Percentiles rank a stretch among this genome's conserved stretches.
phyloP scores from a whole-genome alignment of 2,329 filamentous ascomycete species.

The Pseudophaeomoniella oleicola region DNA sequence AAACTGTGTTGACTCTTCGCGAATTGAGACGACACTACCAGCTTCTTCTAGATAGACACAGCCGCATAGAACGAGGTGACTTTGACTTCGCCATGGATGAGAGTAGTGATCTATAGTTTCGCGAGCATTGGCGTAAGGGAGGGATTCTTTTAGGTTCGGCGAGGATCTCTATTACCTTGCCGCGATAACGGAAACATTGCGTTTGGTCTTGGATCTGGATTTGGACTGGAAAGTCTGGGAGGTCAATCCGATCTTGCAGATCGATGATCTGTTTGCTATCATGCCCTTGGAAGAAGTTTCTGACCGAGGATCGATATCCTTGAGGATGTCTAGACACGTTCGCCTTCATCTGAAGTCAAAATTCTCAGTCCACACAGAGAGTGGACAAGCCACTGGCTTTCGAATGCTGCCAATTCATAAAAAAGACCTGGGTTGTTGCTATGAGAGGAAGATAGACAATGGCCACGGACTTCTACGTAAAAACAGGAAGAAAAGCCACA shows the following conservation, averaged over 20 bases:
- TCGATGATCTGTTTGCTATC: neutral
- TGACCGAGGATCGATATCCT: too few species aligned
- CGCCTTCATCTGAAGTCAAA: too few species aligned
- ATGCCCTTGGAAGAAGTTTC: too few species aligned
- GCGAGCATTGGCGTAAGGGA: neutral
- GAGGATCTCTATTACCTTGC: neutral
- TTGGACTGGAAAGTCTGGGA: neutral
- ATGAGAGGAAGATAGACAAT: too few species aligned
- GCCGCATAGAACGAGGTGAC: conserved; percentile 75
- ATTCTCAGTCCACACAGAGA: too few species aligned
- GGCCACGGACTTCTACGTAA: too few species aligned
- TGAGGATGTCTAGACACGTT: too few species aligned
- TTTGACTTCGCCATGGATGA: conserved; percentile 49
- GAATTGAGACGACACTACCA: conserved; percentile 84
- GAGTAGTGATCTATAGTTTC: conserved; percentile 2
- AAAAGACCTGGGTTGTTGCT: too few species aligned
- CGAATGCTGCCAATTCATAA: too few species aligned
- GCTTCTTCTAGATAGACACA: conserved; percentile 73
- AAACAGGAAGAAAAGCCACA: too few species aligned
- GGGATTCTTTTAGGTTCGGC: neutral
- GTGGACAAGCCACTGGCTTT: too few species aligned
- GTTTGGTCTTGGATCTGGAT: neutral
- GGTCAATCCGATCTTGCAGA: neutral
- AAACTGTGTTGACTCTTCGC: conserved; percentile 69
- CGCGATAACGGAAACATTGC: too few species aligned